Evolutionary conservation across 257 asterid species (phyloP).

Genomic region (Capsicum baccatum): DNA sequence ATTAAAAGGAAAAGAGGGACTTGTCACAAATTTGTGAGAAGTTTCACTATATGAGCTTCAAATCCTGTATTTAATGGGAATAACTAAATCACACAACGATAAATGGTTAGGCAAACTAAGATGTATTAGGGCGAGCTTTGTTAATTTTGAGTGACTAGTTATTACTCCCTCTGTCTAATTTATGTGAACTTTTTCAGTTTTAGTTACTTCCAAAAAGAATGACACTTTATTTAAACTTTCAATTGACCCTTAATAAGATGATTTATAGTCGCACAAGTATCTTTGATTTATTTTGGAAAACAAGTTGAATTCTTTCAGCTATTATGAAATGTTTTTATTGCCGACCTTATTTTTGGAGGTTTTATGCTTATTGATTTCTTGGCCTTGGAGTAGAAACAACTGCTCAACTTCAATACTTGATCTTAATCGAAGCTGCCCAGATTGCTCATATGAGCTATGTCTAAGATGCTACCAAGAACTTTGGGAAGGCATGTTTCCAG

Average conservation of each 20-base stretch:
- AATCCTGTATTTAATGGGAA: not conserved
- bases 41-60: constrained; percentile 8
- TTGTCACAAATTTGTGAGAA: not conserved
- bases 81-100: not conserved
- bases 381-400: constrained; percentile 62
- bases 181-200: not conserved
- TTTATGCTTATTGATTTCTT: constrained; percentile 26
- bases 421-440: constrained; percentile 90
- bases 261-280: not conserved
- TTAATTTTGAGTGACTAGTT: not conserved
- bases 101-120: not conserved
- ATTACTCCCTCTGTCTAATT: not conserved
- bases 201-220: not conserved
- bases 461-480: constrained; percentile 75
- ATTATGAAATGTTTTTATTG: not conserved
- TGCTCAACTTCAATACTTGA: constrained; percentile 95
- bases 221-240: not conserved
- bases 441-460: constrained; percentile 86
- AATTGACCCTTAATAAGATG: not conserved
- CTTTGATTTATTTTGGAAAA: not conserved
- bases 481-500: constrained; percentile 54
- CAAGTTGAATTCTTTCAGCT: not conserved
- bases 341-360: constrained; percentile 14
- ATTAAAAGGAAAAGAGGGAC: constrained; percentile 3
- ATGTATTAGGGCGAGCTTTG: not conserved